Base-by-base conservation (phyloP, 2,329 filamentous ascomycete genomes). In the Cordyceps cicadae region DNA sequence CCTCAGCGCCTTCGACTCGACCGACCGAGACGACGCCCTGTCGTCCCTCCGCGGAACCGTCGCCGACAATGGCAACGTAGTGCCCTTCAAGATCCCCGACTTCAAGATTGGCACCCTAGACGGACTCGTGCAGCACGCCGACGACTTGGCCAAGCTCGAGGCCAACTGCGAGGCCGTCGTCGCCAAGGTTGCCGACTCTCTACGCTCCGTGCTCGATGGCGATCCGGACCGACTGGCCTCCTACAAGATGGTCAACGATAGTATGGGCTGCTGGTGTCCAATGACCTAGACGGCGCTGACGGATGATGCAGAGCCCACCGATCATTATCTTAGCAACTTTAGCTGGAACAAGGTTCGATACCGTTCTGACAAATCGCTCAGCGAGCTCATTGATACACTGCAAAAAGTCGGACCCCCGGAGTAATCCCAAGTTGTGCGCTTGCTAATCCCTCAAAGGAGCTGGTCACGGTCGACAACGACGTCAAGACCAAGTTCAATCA, bases 61-160 rank as follows among this genome's bases (percentile, higher is more conserved):
- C 60, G 77, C 84, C 61, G 90, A 96, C 68, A 87, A 89, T 73
- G 91, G 89, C 71, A 85, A 83, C 57, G 87, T 91, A 51, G 78
- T 86, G 56, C 86, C 87, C 2, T 97, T 97, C 71, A 78, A 84
- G 61, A 88, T 97, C 64, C 94, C 94, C 21, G 88, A 92, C 66
- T 97, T 99, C 83, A 99, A 97, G 80, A 96, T 99, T 73, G 94
- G 94, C 62, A 97, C 94, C 0, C 82, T 99, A 43, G 94, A 99
- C 77, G 91, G 89, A 45, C 81, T 99, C 62, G 92, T 99, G 50
- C 90, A 96, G 76, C 93, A 99, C 75, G 94, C 94, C 61, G 94
- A 99, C 71, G 94, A 97, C 70, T 80, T 99, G 59, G 83, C 87
- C 62, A 97, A 97, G 84, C 86, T 97, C 56, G 90, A 95, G 66